Base-by-base conservation (phyloP, 2,329 filamentous ascomycete genomes). In the Colletotrichum noveboracense region DNA sequence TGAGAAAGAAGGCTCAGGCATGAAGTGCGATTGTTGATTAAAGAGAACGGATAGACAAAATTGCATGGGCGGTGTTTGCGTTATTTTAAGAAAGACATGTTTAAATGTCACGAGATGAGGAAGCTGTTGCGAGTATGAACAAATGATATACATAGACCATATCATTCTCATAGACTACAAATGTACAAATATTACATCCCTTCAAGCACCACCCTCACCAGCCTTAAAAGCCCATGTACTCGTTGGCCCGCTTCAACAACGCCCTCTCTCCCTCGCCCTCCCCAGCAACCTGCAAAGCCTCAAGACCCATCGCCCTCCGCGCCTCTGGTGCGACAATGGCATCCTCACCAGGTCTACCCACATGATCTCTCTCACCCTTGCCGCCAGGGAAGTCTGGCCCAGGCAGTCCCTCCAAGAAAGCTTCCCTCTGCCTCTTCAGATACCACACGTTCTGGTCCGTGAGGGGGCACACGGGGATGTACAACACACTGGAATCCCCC, bases 401-500 rank as follows among this genome's bases (percentile, higher is more conserved):
- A 0, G 93, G 93, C 0, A 89, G 91, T 6, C 95, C 96, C 0
- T 86, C 82, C 4, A 93, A 83, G 79, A 97, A 97, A 0, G 91
- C 90, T n/a, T 91, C 87, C 24, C 94, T 90, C 85, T 98, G 95
- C 18, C 91, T 89, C 2, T 85, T 88, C 2, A 96, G 87, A 81
- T 96, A 97, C 26, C 90, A 85, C 0, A 94, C 92, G 79, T 97
- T 98, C 52, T 88, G 85, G 69, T 93, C 91, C 1, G 95, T 98
- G 34, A 95, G 88, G 0, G 96, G 96, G 70, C 94, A 97, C 0
- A 95, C 93, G 0, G 96, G 96, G 71, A 98, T 98, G 80, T 98
- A 98, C 75, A 98, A 81, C 0, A 98, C 96, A 79, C 93, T 96
- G 0, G 94, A 95, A 83, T 98, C 96, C 0, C 87, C 84, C 3